These are phyloP conservation scores for Daldinia grandis DNA, from an alignment of 495 filamentous ascomycete species.

Conservation along the genomic window DNA sequence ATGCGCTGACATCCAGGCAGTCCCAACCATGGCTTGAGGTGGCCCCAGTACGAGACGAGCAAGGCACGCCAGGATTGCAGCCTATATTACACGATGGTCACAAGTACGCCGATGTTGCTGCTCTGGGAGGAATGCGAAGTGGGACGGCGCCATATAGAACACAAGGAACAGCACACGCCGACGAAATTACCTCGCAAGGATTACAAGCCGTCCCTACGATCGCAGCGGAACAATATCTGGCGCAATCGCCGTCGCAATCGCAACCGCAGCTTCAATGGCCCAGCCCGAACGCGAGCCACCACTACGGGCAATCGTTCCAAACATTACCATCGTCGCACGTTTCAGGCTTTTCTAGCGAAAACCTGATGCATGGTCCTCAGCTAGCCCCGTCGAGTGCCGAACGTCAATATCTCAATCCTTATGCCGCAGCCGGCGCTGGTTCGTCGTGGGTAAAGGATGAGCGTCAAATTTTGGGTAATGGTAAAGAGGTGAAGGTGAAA, in stretches of 20 bases:
- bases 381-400: constrained; percentile 13
- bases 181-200: constrained; percentile 25
- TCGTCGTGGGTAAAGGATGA: constrained; percentile 17
- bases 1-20: constrained; percentile 5
- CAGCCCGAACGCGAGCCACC: neutral
- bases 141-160: constrained; percentile 9
- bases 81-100: constrained; percentile 18
- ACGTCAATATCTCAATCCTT: constrained; percentile 9
- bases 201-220: constrained; percentile 11
- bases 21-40: constrained; percentile 17
- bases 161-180: constrained; percentile 8
- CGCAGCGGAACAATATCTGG: constrained; percentile 1
- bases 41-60: constrained; percentile 19
- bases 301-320: constrained; percentile 24
- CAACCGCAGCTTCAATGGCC: constrained; percentile 14
- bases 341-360: constrained; percentile 19
- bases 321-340: constrained; percentile 21
- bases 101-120: constrained; percentile 19
- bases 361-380: constrained; percentile 1
- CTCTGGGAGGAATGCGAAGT: neutral
- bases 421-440: neutral
- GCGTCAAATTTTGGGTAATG: neutral
- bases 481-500: constrained; percentile 16
- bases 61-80: constrained; percentile 23
- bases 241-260: constrained; percentile 4